Evolutionary conservation across 495 filamentous ascomycete genomes (phyloP), one percentile per base, ranked within the genome.

Genomic region (Paragyromitra xinjiangensis): DNA sequence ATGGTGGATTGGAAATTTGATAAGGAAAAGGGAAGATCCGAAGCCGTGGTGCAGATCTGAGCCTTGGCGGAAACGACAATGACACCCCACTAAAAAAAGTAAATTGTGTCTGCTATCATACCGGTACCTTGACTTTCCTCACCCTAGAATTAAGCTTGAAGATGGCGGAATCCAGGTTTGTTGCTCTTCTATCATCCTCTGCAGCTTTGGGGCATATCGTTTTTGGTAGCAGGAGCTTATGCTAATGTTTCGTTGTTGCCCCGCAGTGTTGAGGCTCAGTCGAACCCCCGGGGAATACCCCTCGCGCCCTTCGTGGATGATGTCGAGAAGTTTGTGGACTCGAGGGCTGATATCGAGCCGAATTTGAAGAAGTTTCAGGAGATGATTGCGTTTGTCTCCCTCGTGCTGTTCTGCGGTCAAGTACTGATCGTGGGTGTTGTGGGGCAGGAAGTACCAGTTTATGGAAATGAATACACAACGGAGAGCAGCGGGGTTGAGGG

Each of bases 241-340:
- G 19, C 67, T 69, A 69, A 69, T 29, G 56, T 50, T 61, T 22
- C 37, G 42, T 26, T 24, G 50, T 12, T 77, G 34, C 71, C 65
- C 63, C 62, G 64, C 69, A 64, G 73, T 63, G 51, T 62, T 42
- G 86, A 87, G 48, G 84, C 87, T 34, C 83, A 87, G 76, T 92
- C 94, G 61, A 99, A 99, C 86, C 91, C 95, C 55, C 91, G 95
- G 78, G 95, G 95, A 81, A 99, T 99, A 75, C 95, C 95, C 70
- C 88, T 89, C 80, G 96, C 96, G 73, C 95, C 96, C 40, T 99
- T 99, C 81, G 92, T 98, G 82, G 95, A 97, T 85, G 93, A 94
- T 83, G 95, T 99, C 68, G 90, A 93, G 87, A 94, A 98, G 86
- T 98, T 97, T 85, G 92, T 98, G 79, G 87, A 93, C 73, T 89